phyloP scores from a whole-genome alignment of 1,284 basidiomycete genomes.

The Moesziomyces globuligerus region DNA sequence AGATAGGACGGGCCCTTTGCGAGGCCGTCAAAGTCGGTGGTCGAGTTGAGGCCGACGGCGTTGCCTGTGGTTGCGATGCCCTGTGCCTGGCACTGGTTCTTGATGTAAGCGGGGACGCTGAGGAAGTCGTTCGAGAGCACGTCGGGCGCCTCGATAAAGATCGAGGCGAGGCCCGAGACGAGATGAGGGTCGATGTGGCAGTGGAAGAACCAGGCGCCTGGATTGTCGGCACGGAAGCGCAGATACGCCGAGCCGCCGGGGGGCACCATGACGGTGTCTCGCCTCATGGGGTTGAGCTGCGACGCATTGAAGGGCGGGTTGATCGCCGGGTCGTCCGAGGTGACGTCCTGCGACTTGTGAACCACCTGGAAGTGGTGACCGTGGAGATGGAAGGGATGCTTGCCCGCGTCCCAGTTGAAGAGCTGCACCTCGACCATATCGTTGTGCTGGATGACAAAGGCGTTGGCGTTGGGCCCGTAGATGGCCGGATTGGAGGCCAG shows the following conservation, averaged over 20 bases:
- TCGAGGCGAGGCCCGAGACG: constrained; percentile 77
- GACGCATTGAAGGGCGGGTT: constrained; percentile 85
- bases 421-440: constrained; percentile 58
- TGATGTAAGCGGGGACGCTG: constrained; percentile 72
- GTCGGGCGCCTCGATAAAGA: constrained; percentile 80
- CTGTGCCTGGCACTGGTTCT: constrained; percentile 78
- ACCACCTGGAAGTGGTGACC: constrained; percentile 67
- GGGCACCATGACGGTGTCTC: constrained; percentile 67
- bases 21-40: constrained; percentile 49
- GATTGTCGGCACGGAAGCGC: constrained; percentile 56
- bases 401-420: constrained; percentile 65
- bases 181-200: constrained; percentile 61
- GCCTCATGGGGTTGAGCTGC: constrained; percentile 67
- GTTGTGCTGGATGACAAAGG: constrained; percentile 67
- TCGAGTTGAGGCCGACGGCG: constrained; percentile 60
- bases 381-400: constrained; percentile 42
- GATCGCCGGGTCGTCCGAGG: constrained; percentile 78
- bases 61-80: constrained; percentile 70
- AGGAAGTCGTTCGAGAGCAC: constrained; percentile 68
- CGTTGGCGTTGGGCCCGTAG: constrained; percentile 48
- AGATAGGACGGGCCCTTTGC: constrained; percentile 38
- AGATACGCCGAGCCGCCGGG: constrained; percentile 55
- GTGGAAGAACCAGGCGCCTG: constrained; percentile 59
- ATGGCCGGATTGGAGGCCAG: constrained; percentile 67
- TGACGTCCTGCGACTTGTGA: constrained; percentile 77